These are phyloP conservation scores for Knufia fluminis DNA, from an alignment of 2,329 filamentous ascomycete genomes.

Conservation along the genomic window DNA sequence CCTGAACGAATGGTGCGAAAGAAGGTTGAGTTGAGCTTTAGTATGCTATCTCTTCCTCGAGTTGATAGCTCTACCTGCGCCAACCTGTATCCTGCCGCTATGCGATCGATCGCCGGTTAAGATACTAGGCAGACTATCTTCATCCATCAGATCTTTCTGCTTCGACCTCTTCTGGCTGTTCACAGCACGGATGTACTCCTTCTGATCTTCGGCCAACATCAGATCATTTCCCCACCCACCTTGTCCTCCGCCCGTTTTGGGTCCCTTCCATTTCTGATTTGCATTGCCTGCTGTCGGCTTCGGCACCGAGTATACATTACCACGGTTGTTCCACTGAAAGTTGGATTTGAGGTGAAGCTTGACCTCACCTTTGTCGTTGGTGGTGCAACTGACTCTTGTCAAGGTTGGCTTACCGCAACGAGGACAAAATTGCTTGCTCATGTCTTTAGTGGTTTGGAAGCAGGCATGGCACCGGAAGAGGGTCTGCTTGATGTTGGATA, in stretches of 20 bases:
- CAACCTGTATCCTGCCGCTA: constrained; percentile 65
- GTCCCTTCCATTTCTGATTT: constrained; percentile 60
- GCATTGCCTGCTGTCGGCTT: constrained; percentile 76
- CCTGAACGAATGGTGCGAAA: too few relatives aligned
- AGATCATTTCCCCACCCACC: constrained; percentile 77
- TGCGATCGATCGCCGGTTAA: constrained; percentile 66
- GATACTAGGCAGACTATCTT: constrained; percentile 81
- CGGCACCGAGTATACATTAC: constrained; percentile 85
- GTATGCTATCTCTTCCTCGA: constrained; percentile 48
- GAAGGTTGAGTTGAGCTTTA: background rate
- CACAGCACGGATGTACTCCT: constrained; percentile 66
- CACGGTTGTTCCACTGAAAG: constrained; percentile 91
- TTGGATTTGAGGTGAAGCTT: constrained; percentile 82
- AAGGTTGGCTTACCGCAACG: constrained; percentile 82
- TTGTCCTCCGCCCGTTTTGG: constrained; percentile 59
- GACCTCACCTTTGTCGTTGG: constrained; percentile 70
- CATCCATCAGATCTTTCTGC: constrained; percentile 82
- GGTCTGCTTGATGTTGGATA: constrained; percentile 78
- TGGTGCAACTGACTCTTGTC: constrained; percentile 76
- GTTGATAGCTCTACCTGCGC: constrained; percentile 80
- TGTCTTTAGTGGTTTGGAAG: constrained; percentile 75
- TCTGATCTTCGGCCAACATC: constrained; percentile 89
- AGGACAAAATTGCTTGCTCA: constrained; percentile 84
- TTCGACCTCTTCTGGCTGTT: constrained; percentile 57
- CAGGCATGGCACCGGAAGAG: constrained; percentile 89